A percentile compares a stretch with the other conserved stretches of the same genome.
phyloP scores from a whole-genome alignment of 768 basidiomycete species.

The Lentinus brumalis region DNA sequence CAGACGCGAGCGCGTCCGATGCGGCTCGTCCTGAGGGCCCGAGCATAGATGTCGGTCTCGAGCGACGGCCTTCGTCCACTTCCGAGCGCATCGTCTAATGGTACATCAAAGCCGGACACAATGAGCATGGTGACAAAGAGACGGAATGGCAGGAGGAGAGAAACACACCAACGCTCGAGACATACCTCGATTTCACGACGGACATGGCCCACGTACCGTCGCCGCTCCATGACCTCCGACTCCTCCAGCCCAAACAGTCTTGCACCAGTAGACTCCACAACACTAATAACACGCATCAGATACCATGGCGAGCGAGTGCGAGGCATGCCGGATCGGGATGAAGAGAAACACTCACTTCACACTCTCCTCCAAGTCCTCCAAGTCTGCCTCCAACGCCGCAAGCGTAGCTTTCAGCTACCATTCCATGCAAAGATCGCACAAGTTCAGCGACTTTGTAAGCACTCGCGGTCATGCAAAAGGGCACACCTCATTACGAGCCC shows the following conservation, averaged over 20 bases:
- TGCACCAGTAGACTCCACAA: slow-evolving; percentile 85
- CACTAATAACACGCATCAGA: slow-evolving; percentile 43
- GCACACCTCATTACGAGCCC: slow-evolving; percentile 76
- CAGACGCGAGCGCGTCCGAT: background rate
- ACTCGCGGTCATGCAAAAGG: background rate
- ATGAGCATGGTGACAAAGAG: background rate
- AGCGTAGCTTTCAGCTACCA: slow-evolving; percentile 71
- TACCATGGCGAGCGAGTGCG: background rate
- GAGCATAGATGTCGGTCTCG: slow-evolving; percentile 26
- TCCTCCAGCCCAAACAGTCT: slow-evolving; percentile 83
- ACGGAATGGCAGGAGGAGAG: background rate
- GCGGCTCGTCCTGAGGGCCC: slow-evolving; percentile 10
- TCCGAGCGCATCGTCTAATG: slow-evolving; percentile 77
- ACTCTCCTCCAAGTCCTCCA: slow-evolving; percentile 93
- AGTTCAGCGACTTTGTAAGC: background rate
- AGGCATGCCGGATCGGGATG: background rate
- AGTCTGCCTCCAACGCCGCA: slow-evolving; percentile 77
- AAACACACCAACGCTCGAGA: slow-evolving; percentile 6
- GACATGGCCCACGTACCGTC: slow-evolving; percentile 76
- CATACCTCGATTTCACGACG: slow-evolving; percentile 79
- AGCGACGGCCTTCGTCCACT: slow-evolving; percentile 38
- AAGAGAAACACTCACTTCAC: slow-evolving; percentile 60
- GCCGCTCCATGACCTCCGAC: slow-evolving; percentile 71
- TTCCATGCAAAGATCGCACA: background rate
- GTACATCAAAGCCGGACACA: slow-evolving; percentile 21